phyloP scores from a whole-genome alignment of 257 asterid species.

The Fraxinus excelsior region DNA sequence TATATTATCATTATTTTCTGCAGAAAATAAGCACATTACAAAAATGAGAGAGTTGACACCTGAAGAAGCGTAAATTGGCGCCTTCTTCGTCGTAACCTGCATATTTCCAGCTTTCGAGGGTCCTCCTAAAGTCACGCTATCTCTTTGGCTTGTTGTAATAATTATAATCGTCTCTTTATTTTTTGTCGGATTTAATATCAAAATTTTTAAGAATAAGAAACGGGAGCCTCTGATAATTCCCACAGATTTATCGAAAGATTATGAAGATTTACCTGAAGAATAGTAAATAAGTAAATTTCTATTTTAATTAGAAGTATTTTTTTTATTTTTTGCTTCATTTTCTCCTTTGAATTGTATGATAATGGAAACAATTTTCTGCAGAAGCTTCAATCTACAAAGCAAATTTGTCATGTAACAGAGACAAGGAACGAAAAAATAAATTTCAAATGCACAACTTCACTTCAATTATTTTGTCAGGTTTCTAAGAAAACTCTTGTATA shows the following conservation, averaged over 20 bases:
- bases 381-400: slow-evolving; percentile 9
- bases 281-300: too few relatives aligned
- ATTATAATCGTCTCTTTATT: neutral
- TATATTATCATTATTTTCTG: too few relatives aligned
- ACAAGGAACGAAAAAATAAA: neutral
- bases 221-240: neutral
- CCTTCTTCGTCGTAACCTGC: neutral
- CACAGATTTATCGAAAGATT: neutral
- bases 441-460: slow-evolving; percentile 27
- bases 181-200: neutral
- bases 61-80: neutral
- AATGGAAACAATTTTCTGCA: too few relatives aligned
- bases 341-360: neutral
- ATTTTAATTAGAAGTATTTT: too few relatives aligned
- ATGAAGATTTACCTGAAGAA: neutral
- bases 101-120: neutral
- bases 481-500: slow-evolving; percentile 47
- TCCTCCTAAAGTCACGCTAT: neutral
- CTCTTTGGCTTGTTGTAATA: neutral
- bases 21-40: neutral
- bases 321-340: too few relatives aligned
- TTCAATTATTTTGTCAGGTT: slow-evolving; percentile 45
- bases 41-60: neutral
- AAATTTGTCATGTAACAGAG: slow-evolving; percentile 50
- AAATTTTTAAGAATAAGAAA: neutral